These are phyloP conservation scores for Dionaea muscipula DNA, from an alignment of 179 eudicot species.

Conservation along the genomic window DNA sequence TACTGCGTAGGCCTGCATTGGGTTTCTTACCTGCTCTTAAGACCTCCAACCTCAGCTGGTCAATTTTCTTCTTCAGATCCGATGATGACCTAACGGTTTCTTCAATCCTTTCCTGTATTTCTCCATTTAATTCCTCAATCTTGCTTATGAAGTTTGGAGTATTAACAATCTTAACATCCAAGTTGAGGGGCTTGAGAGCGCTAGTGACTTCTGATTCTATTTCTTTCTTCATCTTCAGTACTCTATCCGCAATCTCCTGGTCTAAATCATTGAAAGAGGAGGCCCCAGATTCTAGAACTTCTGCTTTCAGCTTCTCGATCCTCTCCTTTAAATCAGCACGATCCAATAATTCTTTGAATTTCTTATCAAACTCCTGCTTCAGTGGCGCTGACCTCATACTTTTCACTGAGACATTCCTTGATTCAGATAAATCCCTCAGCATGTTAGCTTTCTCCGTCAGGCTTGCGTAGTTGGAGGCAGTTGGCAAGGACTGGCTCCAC, in stretches of 20 bases:
- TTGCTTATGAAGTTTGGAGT: conserved; percentile 16
- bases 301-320: conserved; percentile 49
- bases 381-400: conserved; percentile 23
- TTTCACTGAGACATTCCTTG: conserved; percentile 32
- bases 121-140: conserved; percentile 35
- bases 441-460: conserved; percentile 50
- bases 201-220: conserved; percentile 32
- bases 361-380: conserved; percentile 32
- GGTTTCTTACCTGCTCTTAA: conserved; percentile 39
- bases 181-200: conserved; percentile 31
- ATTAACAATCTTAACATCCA: conserved; percentile 26
- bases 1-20: conserved; percentile 30
- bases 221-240: conserved; percentile 35
- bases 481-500: conserved; percentile 33
- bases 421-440: conserved; percentile 59
- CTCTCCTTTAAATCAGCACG: conserved; percentile 38
- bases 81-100: conserved; percentile 48
- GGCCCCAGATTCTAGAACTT: conserved; percentile 40
- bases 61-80: conserved; percentile 48
- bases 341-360: conserved; percentile 18
- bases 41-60: conserved; percentile 38
- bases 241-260: conserved; percentile 38
- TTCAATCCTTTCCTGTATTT: conserved; percentile 38
- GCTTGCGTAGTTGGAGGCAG: conserved; percentile 61
- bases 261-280: conserved; percentile 28